Base-by-base conservation (phyloP, 345 rosid genomes). In the Gossypium ekmanianum region DNA sequence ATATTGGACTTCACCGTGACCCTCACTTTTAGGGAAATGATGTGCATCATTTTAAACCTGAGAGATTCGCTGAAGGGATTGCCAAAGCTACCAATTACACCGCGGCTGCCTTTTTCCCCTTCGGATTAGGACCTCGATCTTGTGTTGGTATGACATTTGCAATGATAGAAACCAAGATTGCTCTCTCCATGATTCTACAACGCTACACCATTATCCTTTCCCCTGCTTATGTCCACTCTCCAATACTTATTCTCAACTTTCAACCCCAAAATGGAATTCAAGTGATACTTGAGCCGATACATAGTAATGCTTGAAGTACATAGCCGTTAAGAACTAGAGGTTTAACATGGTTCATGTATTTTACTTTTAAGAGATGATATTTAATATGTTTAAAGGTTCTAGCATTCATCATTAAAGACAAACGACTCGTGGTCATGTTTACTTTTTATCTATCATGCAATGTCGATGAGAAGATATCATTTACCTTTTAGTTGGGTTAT, bases 341-440 rank as follows among this genome's bases (percentile, higher is more conserved):
- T 56, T 56, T 11, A 18, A 47, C 51, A 29, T 29, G 34, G 34
- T 3, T 29, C 34, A 29, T 29, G 34, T 29, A 20, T 20, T 20
- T 20, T 29, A 29, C 34, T 29, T 29, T 29, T 29, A 29, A 29
- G 34, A 29, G 34, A 29, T 29, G 34, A 27, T 2, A 27, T 27
- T 27, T 27, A 27, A 27, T 27, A 27, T 27, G 29, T 27, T 27
- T 27, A 27, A 27, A 27, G 2, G 3, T 27, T 27, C 34, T 29
- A 29, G 34, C 5, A 29, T 29, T 29, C 22, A 20, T 29, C 1
- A 29, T 20, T 1, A 29, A 29, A 29, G 34, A 29, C 34, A 29
- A 29, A 29, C 5, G 34, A 3, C 5, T 29, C 0, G 5, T 29
- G 5, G 34, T 1, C 1, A 29, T 29, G 0, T 29, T 0, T 29